Base-by-base conservation (phyloP, 768 basidiomycete species). In the Coprinopsis marcescibilis region DNA sequence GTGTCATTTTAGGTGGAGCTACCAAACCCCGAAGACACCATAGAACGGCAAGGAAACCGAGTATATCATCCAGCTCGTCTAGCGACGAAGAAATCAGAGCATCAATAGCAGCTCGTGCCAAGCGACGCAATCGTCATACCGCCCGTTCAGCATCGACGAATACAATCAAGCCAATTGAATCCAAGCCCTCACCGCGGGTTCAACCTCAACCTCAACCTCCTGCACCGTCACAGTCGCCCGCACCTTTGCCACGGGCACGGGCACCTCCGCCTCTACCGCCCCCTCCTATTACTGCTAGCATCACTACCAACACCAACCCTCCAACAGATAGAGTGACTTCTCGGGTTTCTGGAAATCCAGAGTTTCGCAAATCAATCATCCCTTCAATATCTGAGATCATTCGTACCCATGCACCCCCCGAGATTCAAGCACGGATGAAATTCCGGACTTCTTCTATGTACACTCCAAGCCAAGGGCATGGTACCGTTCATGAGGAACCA, bases 361-460 rank as follows among this genome's bases (percentile, higher is more conserved):
- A 68, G 51, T 63, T 57, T 40, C 64, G 55, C 58, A 78, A 78
- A 61, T 68, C 67, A 15, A 59, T 83, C 41, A 77, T 81, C 5
- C 89, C 90, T 38, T 87, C 88, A 12, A 93, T 93, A 59, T 85
- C 84, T 32, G 89, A 93, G 47, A 93, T 93, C 50, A 92, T 93
- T 50, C 81, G 85, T 23, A 77, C 77, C 21, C 81, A 91, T 65
- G 81, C 82, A 2, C 85, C 86, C n/a, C 70, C 67, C 17, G 68
- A 76, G 53, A 65, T 68, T 41, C 79, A 77, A 55, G 62, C 61
- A 23, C 73, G 76, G 32, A 65, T 72, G n/a, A 70, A 73, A 30
- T 71, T 52, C 43, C 73, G 73, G 33, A 66, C 73, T 23, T 71
- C 73, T 29, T 75, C 80, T 4, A 60, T 75, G 10, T 73, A 76